Evolutionary conservation across 2,329 filamentous ascomycete genomes (phyloP).

Genomic region (Aciculosporium take): DNA sequence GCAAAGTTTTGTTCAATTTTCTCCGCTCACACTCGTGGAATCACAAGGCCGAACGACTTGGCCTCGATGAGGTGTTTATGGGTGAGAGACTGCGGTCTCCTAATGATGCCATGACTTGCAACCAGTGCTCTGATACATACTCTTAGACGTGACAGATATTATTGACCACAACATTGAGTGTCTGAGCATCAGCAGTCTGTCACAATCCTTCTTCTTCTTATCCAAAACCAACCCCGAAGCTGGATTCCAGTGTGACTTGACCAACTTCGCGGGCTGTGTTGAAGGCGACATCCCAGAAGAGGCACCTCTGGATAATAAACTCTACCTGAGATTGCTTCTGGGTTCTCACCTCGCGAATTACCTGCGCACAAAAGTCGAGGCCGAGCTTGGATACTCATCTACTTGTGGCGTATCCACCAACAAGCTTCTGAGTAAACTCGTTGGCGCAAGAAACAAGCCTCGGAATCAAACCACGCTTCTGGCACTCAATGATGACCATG

Average conservation of each 20-base stretch:
- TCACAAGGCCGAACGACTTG: constrained; percentile 61
- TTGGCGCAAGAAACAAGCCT: constrained; percentile 73
- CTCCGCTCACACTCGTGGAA: constrained; percentile 66
- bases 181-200: constrained; percentile 51
- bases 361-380: constrained; percentile 57
- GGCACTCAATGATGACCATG: constrained; percentile 42
- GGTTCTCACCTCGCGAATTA: constrained; percentile 70
- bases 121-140: background rate
- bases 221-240: constrained; percentile 55
- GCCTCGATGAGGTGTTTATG: constrained; percentile 71
- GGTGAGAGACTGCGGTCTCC: constrained; percentile 15
- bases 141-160: constrained; percentile 69
- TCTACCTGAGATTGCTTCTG: constrained; percentile 51
- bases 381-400: constrained; percentile 68
- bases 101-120: background rate
- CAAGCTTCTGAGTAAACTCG: constrained; percentile 75
- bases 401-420: constrained; percentile 80
- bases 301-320: constrained; percentile 19
- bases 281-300: constrained; percentile 13
- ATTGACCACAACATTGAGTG: constrained; percentile 65
- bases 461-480: constrained; percentile 74
- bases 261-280: constrained; percentile 48
- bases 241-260: constrained; percentile 73
- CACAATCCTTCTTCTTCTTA: constrained; percentile 66
- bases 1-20: constrained; percentile 65